Evolutionary conservation across 1,139 yeast genomes (phyloP).

Genomic region (Komagataea norvegica): DNA sequence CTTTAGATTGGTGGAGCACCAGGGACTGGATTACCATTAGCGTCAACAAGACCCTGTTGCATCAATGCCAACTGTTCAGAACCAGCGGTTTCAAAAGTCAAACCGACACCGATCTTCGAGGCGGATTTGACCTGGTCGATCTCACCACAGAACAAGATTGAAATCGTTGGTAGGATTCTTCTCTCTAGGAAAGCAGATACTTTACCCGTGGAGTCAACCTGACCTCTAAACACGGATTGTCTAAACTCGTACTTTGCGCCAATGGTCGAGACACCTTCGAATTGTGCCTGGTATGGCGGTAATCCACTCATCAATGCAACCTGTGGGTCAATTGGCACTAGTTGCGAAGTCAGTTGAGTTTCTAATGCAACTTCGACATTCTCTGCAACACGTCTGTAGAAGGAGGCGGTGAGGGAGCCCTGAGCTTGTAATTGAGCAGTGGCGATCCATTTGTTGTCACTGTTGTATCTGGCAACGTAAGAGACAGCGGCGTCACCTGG

Average conservation of each 20-base stretch:
- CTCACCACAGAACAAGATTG: slow-evolving; percentile 88
- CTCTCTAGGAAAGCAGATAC: slow-evolving; percentile 89
- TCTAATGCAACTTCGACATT: slow-evolving; percentile 97
- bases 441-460: slow-evolving; percentile 79
- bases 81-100: slow-evolving; percentile 93
- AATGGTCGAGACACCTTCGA: slow-evolving; percentile 88
- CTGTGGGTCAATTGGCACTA: slow-evolving; percentile 58
- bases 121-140: slow-evolving; percentile 85
- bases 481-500: slow-evolving; percentile 94
- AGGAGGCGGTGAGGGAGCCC: slow-evolving; percentile 84
- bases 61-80: slow-evolving; percentile 72
- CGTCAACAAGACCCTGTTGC: slow-evolving; percentile 78
- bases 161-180: slow-evolving; percentile 87
- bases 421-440: slow-evolving; percentile 92
- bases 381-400: slow-evolving; percentile 90
- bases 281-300: slow-evolving; percentile 71
- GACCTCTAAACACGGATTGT: slow-evolving; percentile 94
- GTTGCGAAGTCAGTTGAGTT: slow-evolving; percentile 76
- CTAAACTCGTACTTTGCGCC: slow-evolving; percentile 99
- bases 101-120: slow-evolving; percentile 86
- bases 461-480: slow-evolving; percentile 85
- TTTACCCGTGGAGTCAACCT: slow-evolving; percentile 86
- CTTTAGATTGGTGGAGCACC: slow-evolving; percentile 49
- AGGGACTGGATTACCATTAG: slow-evolving; percentile 79
- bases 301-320: slow-evolving; percentile 82